These are phyloP conservation scores for Phycomyces blakesleeanus DNA, from an alignment of 192 early-diverging fungal genomes.

Conservation along the genomic window DNA sequence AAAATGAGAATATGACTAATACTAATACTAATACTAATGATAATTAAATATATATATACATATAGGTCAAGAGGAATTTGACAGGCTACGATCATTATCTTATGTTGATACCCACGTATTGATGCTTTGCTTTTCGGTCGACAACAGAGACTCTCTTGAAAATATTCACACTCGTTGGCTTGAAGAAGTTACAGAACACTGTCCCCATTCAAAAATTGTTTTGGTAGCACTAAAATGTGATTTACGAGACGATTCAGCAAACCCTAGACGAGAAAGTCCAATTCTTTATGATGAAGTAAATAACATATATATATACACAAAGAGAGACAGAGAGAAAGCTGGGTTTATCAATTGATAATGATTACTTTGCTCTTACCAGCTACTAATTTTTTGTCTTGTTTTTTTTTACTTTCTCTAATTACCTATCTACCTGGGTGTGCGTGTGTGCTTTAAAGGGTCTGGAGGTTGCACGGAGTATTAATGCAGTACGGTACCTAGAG, in stretches of 20 bases:
- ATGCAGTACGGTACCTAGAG: conserved; percentile 30
- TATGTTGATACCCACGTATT: conserved; percentile 25
- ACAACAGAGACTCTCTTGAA: conserved; percentile 26
- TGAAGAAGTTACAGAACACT: conserved; percentile 19
- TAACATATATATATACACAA: no score
- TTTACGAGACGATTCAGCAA: conserved; percentile 22
- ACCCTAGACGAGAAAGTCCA: conserved; percentile 8
- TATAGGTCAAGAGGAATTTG: conserved; percentile 27
- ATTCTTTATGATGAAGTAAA: conserved; percentile 32
- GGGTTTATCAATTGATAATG: not conserved
- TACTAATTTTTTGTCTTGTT: no score
- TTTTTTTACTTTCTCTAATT: no score
- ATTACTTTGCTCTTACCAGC: not conserved
- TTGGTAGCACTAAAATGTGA: conserved; percentile 36
- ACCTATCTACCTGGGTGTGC: no score
- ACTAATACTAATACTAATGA: no score
- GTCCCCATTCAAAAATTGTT: conserved; percentile 25
- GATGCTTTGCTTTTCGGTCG: conserved; percentile 23
- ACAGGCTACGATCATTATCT: conserved; percentile 20
- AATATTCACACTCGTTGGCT: conserved; percentile 28
- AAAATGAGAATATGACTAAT: no score
- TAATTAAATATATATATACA: no score
- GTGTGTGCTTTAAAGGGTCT: conserved; percentile 28
- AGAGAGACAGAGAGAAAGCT: not conserved
- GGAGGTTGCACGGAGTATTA: conserved; percentile 20